phyloP scores from a whole-genome alignment of 148 eudicot species.

The Polygonum maritimum region DNA sequence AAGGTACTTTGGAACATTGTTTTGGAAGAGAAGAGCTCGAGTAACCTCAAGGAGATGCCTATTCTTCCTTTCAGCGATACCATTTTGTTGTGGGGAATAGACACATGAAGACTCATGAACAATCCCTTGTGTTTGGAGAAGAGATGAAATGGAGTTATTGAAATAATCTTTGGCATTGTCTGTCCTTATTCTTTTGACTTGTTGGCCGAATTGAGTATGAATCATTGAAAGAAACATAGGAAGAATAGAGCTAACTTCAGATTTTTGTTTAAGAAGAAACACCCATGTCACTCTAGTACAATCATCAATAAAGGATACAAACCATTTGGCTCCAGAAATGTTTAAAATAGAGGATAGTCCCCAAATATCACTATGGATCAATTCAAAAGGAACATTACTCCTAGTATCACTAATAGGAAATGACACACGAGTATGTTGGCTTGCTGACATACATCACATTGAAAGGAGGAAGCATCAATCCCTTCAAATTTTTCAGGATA shows the following conservation, averaged over 20 bases:
- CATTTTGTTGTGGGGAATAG: neutral
- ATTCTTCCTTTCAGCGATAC: neutral
- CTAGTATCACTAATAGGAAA: neutral
- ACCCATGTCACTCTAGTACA: neutral
- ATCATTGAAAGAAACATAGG: neutral
- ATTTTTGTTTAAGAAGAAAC: neutral
- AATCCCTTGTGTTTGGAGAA: neutral
- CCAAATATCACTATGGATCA: neutral
- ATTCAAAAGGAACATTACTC: too few species aligned
- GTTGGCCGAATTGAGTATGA: neutral
- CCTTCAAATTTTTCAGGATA: neutral
- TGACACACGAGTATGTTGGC: neutral
- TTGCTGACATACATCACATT: neutral
- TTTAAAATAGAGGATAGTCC: neutral
- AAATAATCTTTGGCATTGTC: neutral
- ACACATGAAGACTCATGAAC: neutral
- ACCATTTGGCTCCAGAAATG: neutral
- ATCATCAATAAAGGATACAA: neutral
- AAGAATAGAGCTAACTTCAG: neutral
- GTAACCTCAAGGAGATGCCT: too few species aligned
- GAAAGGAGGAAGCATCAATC: neutral
- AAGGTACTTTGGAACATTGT: neutral
- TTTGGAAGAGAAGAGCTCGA: neutral
- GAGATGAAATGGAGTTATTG: neutral
- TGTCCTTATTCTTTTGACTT: neutral